Conservation (phyloP, 345 rosid genomes). For the Diplotaxis tenuifolia region DNA sequence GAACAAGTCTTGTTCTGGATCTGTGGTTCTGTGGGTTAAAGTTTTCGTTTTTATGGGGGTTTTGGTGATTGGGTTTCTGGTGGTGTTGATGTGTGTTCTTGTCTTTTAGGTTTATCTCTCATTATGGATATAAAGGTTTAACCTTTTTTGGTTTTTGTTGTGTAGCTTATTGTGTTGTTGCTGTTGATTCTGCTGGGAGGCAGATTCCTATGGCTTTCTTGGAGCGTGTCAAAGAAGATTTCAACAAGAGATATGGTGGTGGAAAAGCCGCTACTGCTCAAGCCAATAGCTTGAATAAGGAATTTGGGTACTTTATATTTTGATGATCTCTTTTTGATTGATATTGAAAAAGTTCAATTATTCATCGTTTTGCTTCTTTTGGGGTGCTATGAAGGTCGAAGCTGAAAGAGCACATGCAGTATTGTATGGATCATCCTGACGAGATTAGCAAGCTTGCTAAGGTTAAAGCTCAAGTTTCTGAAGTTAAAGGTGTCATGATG, state of each 20-base stretch:
- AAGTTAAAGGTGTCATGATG: constrained; percentile 98
- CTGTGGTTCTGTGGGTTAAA: neutral
- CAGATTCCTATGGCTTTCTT: constrained; percentile 84
- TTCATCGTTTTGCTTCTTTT: constrained; percentile 2
- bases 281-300: constrained; percentile 74
- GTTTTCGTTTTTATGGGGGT: neutral
- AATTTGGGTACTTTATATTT: constrained; percentile 53
- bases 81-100: neutral
- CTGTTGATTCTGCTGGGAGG: constrained; percentile 84
- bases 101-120: neutral
- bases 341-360: neutral
- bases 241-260: constrained; percentile 82
- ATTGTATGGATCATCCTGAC: constrained; percentile 90
- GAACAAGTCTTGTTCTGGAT: constrained; percentile 15
- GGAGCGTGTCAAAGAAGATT: constrained; percentile 89
- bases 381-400: constrained; percentile 54
- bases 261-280: constrained; percentile 84
- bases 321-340: neutral
- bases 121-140: neutral
- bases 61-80: neutral
- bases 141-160: constrained; percentile 4
- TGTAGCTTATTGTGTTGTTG: constrained; percentile 95
- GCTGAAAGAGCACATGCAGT: constrained; percentile 94
- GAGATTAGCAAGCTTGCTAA: constrained; percentile 97
- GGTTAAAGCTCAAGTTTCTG: constrained; percentile 96